Evolutionary conservation across 495 filamentous ascomycete genomes (phyloP), one percentile per base, ranked within the genome.

Genomic region (Bacidia rubella): DNA sequence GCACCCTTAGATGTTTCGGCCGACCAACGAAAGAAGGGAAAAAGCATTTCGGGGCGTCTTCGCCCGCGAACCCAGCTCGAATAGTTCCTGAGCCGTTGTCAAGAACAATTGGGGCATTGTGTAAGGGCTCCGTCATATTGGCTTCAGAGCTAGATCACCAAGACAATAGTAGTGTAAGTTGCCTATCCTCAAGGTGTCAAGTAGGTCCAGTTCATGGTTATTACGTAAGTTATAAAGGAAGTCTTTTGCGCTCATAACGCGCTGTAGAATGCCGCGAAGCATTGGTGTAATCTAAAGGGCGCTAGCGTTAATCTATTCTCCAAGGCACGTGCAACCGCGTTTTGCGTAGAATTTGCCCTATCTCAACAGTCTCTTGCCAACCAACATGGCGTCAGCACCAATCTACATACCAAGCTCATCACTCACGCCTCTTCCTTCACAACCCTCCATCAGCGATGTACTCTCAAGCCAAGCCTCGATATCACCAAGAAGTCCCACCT

Each of bases 61-160:
- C 88, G 49, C 93, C 92, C 19, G 93, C 92, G 61, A 97, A 99
- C 11, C 92, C 92, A 46, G 92, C 92, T 63, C 94, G 80, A 61
- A 99, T 97, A 1, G 92, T 99, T 40, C 93, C 92, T 54, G 87
- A 95, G 66, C 92, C 93, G 73, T 97, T 99, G 80, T 97, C 93
- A 59, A 99, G 85, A 60, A 99, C 93, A 62, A 99, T 93, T 47
- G 92, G 89, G 57, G 88, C 90, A 71, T 97, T 97, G 73, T 90
- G 90, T 49, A 95, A 82, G 55, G 82, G 84, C 67, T 94, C 87
- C 47, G 80, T 74, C 85, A 90, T 88, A 62, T 65, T 76, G 22
- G 46, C 21, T n/a, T 0, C 29, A 15, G 29, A 35, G 29, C 5
- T 35, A 5, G 29, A 35, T n/a, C n/a, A n/a, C n/a, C n/a, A n/a